A percentile compares a stretch with the other conserved stretches of the same genome.
Conservation (phyloP, 2,329 filamentous ascomycete genomes). For the Alternaria longipes region DNA sequence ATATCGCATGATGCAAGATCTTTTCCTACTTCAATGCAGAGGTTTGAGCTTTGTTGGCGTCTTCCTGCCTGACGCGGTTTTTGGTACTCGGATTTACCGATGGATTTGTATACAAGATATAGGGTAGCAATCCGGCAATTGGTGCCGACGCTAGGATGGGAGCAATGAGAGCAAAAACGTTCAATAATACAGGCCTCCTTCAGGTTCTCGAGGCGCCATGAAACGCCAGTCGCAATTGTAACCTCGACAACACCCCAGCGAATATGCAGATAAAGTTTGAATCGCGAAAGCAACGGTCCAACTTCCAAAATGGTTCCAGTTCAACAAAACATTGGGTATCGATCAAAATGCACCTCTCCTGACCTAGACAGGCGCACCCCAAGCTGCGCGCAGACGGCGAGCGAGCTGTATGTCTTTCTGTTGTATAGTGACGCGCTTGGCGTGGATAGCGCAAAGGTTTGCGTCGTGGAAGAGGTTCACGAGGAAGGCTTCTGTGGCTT, state of each 20-base stretch:
- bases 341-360: neutral
- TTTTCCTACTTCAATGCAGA: neutral
- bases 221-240: conserved; percentile 14
- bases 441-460: conserved; percentile 98
- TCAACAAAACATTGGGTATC: conserved; percentile 24
- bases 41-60: neutral
- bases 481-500: conserved; percentile 98
- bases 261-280: neutral
- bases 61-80: neutral
- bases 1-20: no score
- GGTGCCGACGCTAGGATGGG: neutral
- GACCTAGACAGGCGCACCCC: conserved; percentile 51
- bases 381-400: conserved; percentile 86
- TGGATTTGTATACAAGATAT: neutral
- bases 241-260: neutral
- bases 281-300: neutral
- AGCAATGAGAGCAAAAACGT: neutral
- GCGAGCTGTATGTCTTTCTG: conserved; percentile 97
- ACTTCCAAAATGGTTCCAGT: neutral
- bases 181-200: neutral
- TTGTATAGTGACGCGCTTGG: conserved; percentile 99
- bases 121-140: neutral
- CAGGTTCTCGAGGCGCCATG: neutral
- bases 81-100: neutral
- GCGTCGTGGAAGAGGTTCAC: conserved; percentile 98